phyloP scores from a whole-genome alignment of 257 asterid species.

The Euphrasia confusa region DNA sequence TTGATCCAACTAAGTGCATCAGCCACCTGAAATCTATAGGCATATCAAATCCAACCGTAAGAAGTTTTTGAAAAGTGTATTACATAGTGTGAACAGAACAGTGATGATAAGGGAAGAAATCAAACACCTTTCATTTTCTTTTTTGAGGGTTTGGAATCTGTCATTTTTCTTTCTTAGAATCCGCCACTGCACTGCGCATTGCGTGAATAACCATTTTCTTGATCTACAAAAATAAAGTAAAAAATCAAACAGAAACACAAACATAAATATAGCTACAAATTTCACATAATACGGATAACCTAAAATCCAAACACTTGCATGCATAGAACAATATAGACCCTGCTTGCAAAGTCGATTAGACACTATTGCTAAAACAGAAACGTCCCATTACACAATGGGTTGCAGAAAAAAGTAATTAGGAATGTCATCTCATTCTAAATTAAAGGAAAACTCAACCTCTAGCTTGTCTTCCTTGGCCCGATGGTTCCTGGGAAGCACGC shows the following conservation, averaged over 20 bases:
- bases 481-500: conserved; percentile 38
- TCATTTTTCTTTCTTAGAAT: background rate
- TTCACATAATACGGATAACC: background rate
- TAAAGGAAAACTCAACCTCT: conserved; percentile 31
- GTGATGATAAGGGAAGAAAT: background rate
- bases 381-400: background rate
- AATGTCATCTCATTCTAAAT: background rate
- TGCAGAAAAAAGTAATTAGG: background rate
- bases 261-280: background rate
- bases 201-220: conserved; percentile 35
- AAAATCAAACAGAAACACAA: background rate
- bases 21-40: conserved; percentile 3
- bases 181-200: conserved; percentile 26
- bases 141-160: too few relatives aligned
- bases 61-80: background rate
- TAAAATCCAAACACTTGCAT: background rate
- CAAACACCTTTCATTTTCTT: conserved; percentile 16
- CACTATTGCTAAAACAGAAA: background rate
- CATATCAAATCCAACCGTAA: background rate
- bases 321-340: background rate
- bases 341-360: too few relatives aligned
- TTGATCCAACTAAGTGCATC: background rate
- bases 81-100: background rate
- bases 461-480: conserved; percentile 40
- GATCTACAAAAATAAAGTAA: conserved; percentile 22